Evolutionary conservation across 208 protist species (phyloP), one percentile per base, ranked within the genome.

Genomic region (Acanthamoeba lugdunensis): DNA sequence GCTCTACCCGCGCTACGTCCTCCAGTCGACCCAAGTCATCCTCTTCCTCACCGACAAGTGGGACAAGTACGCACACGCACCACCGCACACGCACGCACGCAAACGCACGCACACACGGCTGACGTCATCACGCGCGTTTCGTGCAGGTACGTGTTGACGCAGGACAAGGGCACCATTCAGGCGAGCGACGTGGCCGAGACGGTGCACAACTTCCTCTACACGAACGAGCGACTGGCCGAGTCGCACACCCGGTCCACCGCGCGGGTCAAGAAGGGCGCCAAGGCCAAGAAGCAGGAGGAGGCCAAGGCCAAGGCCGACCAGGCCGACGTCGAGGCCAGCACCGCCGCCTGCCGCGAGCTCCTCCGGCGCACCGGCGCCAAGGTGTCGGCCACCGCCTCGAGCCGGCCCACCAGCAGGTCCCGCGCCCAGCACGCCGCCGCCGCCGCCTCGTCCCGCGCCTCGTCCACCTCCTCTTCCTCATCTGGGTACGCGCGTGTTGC

Each of bases 31-130:
- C 50, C 48, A 88, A 9, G 30, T 88, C 81, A 33, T 88, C n/a
- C 81, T 88, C 50, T 88, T 65, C 81, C 48, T 88, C 81, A 63
- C 81, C 50, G 81, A 88, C 4, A 58, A 63, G n/a, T 65, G 48
- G 52, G 81, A 58, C 81, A 88, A 65, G 81, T 58, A 61, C 48
- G 33, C 77, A 21, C 65, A 67, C 58, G 58, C 25, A 16, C 52
- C 9, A 18, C 9, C 52, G 14, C 52, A 56, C 52, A 56, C 52
- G 52, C 52, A 16, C 52, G 52, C 52, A 56, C 14, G 11, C 14
- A 65, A 65, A 21, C 21, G 21, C 58, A n/a, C 58, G 25, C 58
- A 25, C n/a, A n/a, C n/a, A n/a, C n/a, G n/a, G n/a, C n/a, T n/a
- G n/a, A n/a, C n/a, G n/a, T n/a, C n/a, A n/a, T n/a, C n/a, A n/a